These are phyloP conservation scores for Diplodia sapinea DNA, from an alignment of 2,329 filamentous ascomycete species.

Conservation along the genomic window DNA sequence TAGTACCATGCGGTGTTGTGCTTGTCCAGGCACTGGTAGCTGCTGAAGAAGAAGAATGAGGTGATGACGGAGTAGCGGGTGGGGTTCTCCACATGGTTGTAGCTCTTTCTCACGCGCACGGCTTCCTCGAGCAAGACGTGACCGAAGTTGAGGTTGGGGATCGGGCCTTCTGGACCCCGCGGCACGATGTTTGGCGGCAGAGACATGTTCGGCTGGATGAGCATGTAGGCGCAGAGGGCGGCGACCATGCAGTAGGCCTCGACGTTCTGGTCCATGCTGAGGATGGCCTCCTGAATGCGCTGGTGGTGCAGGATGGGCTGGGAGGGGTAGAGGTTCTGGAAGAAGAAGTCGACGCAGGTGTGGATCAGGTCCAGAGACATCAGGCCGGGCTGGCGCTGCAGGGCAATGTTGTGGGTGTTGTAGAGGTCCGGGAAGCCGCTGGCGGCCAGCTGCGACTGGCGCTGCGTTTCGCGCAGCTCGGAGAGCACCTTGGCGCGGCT, in stretches of 20 bases:
- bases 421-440: slow-evolving; percentile 47
- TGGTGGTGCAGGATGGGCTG: slow-evolving; percentile 64
- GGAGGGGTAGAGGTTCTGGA: slow-evolving; percentile 67
- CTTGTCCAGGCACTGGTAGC: slow-evolving; percentile 66
- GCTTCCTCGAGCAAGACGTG: slow-evolving; percentile 65
- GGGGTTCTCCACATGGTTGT: slow-evolving; percentile 64
- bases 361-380: slow-evolving; percentile 57
- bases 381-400: slow-evolving; percentile 56
- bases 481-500: slow-evolving; percentile 68
- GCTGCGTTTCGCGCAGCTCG: slow-evolving; percentile 62
- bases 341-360: slow-evolving; percentile 65
- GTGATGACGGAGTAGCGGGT: slow-evolving; percentile 64
- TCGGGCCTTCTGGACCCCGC: slow-evolving; percentile 47
- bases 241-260: slow-evolving; percentile 66
- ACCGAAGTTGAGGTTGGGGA: slow-evolving; percentile 52
- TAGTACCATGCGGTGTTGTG: slow-evolving; percentile 68
- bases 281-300: slow-evolving; percentile 59
- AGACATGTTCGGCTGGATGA: slow-evolving; percentile 54
- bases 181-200: slow-evolving; percentile 53
- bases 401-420: slow-evolving; percentile 50
- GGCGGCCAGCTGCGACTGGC: slow-evolving; percentile 52
- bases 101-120: slow-evolving; percentile 60
- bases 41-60: slow-evolving; percentile 66
- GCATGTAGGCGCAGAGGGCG: slow-evolving; percentile 57
- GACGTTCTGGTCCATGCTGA: slow-evolving; percentile 57